Evolutionary conservation across 192 early-diverging fungal species (phyloP).

Genomic region (Ramicandelaber brevisporus): DNA sequence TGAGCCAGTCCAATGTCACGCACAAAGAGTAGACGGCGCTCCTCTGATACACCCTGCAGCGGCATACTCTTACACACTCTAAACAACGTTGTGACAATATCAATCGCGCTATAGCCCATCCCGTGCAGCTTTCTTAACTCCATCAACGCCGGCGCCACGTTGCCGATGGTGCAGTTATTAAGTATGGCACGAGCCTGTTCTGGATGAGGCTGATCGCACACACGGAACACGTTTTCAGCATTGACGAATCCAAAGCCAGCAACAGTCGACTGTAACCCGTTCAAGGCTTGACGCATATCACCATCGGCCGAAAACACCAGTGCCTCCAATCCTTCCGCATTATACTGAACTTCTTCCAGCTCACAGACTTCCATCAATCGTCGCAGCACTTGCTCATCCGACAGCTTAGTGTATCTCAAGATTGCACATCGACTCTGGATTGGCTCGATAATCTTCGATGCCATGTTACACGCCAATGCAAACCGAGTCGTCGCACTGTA

Average conservation of each 20-base stretch:
- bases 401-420: conserved; percentile 56
- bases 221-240: conserved; percentile 80
- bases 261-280: conserved; percentile 78
- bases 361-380: conserved; percentile 67
- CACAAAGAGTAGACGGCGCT: conserved; percentile 61
- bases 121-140: conserved; percentile 44
- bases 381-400: conserved; percentile 49
- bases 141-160: conserved; percentile 46
- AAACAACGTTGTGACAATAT: conserved; percentile 82
- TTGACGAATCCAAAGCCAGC: conserved; percentile 69
- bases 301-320: conserved; percentile 91
- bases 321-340: conserved; percentile 70
- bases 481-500: conserved; percentile 90
- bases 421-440: conserved; percentile 92
- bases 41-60: conserved; percentile 46
- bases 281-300: conserved; percentile 96
- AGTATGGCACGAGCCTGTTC: conserved; percentile 51
- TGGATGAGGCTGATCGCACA: conserved; percentile 94
- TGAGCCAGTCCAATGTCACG: conserved; percentile 82
- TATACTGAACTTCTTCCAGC: conserved; percentile 61
- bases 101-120: conserved; percentile 66
- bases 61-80: conserved; percentile 72
- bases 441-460: conserved; percentile 92
- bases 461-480: conserved; percentile 88
- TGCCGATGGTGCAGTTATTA: conserved; percentile 28